Base-by-base conservation (phyloP, 139 green algal species). In the Picochlorum sp. region DNA sequence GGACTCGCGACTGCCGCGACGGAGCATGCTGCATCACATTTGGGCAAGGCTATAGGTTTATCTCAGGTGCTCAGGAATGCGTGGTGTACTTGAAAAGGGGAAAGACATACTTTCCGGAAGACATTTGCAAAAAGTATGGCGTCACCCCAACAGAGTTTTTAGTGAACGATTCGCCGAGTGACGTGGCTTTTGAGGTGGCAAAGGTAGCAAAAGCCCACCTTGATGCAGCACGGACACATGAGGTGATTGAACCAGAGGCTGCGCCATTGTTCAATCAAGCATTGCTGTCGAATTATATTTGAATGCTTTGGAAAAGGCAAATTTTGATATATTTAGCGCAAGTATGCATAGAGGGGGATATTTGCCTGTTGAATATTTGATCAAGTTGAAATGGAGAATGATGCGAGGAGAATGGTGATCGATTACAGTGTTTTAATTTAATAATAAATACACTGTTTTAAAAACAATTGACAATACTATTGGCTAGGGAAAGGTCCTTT, bases 1-100 rank as follows among this genome's bases (percentile, higher is more conserved):
- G 20, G 45, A 32, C 13, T 49, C 26, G 55, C 60, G 21, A 72
- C 69, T 57, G 13, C 55, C 10, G 79, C 85, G 1, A 83, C 83
- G 2, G 83, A 94, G 47, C 81, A 89, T 47, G 85, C 83, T 1
- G 83, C 83, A 1, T 85, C 77, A 0, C 83, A 93, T 61, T 50
- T 95, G 37, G 88, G 88, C 32, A 90, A 89, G 60, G 85, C 88
- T 5, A 65, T 83, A 6, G 88, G 83, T 55, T 67, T 95, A 2
- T 57, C 77, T 1, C 72, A 75, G 3, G 63, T 92, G 38, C 76
- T 95, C 41, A 55, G 78, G 26, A 45, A 34, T 23, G 16, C 47
- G 21, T 13, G 20, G 47, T 66, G 4, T 24, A 21, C 28, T 18
- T 28, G 16, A 10, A 62, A 21, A 62, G 6, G 24, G 15, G 24